Percentiles rank a stretch among this genome's conserved stretches.
These are phyloP conservation scores for Penicillium janthinellum DNA, from an alignment of 2,329 filamentous ascomycete genomes.

Conservation along the genomic window DNA sequence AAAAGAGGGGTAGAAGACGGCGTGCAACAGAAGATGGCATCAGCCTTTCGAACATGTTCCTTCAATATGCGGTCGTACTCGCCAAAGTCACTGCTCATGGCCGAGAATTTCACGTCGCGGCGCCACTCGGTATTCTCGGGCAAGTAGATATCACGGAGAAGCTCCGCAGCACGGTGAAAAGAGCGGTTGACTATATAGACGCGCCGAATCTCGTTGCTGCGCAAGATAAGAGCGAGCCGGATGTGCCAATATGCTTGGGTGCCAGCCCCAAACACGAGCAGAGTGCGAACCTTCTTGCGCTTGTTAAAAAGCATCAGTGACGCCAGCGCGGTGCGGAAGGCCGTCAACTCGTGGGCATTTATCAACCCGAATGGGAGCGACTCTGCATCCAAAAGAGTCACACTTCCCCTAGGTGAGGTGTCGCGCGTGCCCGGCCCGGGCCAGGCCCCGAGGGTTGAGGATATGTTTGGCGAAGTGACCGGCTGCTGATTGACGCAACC, in stretches of 20 bases:
- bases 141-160: constrained; percentile 59
- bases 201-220: constrained; percentile 68
- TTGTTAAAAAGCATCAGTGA: constrained; percentile 62
- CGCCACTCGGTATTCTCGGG: constrained; percentile 62
- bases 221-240: constrained; percentile 73
- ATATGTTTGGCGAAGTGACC: constrained; percentile 27
- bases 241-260: constrained; percentile 95
- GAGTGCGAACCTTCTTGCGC: constrained; percentile 70
- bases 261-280: constrained; percentile 85
- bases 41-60: constrained; percentile 67
- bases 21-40: constrained; percentile 88
- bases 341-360: constrained; percentile 69
- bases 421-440: constrained; percentile 38
- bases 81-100: constrained; percentile 69
- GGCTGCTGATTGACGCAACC: constrained; percentile 36
- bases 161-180: constrained; percentile 47
- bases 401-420: constrained; percentile 57
- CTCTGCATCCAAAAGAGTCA: constrained; percentile 60
- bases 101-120: constrained; percentile 66
- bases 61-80: constrained; percentile 69
- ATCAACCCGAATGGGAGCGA: constrained; percentile 64
- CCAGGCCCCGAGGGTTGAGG: constrained; percentile 37
- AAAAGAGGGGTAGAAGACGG: constrained; percentile 76
- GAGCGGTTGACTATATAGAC: constrained; percentile 80
- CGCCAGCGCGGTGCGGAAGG: constrained; percentile 68